phyloP scores from a whole-genome alignment of 129 eudicot species.

The Helichrysum umbraculigerum region DNA sequence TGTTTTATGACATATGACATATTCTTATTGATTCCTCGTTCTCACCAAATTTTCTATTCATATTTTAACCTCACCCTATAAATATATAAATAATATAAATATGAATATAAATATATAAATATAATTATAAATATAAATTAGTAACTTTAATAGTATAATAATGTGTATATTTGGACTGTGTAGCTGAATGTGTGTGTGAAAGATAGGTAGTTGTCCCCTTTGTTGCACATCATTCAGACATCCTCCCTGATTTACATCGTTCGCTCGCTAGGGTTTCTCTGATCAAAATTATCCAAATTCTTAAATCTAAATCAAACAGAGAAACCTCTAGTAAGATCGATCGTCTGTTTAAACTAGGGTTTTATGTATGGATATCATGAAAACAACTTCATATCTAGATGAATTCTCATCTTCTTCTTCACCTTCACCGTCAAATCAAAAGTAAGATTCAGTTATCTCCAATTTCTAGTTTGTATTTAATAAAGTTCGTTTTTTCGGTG shows the following conservation, averaged over 20 bases:
- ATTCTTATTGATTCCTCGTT: too few species aligned
- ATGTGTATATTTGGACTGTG: background rate
- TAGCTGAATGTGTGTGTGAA: background rate
- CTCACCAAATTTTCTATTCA: too few species aligned
- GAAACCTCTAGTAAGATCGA: slow-evolving; percentile 17
- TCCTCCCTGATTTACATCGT: slow-evolving; percentile 30
- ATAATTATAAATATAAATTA: too few species aligned
- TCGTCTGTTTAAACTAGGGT: slow-evolving; percentile 27
- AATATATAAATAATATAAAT: too few species aligned
- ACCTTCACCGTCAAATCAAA: slow-evolving; percentile 36
- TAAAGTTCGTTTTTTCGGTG: background rate
- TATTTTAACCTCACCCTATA: too few species aligned
- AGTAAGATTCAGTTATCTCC: slow-evolving; percentile 30
- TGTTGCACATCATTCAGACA: slow-evolving; percentile 36
- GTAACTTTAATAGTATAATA: too few species aligned
- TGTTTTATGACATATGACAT: too few species aligned
- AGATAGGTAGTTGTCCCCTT: slow-evolving; percentile 31
- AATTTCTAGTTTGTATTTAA: background rate
- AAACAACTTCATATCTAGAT: slow-evolving; percentile 31
- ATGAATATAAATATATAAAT: too few species aligned
- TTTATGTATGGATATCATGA: slow-evolving; percentile 36
- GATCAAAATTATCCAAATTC: slow-evolving; percentile 3
- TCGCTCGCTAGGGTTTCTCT: slow-evolving; percentile 46
- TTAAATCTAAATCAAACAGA: slow-evolving; percentile 17
- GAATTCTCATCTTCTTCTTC: slow-evolving; percentile 36